Evolutionary conservation across 768 basidiomycete genomes (phyloP), one percentile per base, ranked within the genome.

Genomic region (Pulveroboletus sp.): DNA sequence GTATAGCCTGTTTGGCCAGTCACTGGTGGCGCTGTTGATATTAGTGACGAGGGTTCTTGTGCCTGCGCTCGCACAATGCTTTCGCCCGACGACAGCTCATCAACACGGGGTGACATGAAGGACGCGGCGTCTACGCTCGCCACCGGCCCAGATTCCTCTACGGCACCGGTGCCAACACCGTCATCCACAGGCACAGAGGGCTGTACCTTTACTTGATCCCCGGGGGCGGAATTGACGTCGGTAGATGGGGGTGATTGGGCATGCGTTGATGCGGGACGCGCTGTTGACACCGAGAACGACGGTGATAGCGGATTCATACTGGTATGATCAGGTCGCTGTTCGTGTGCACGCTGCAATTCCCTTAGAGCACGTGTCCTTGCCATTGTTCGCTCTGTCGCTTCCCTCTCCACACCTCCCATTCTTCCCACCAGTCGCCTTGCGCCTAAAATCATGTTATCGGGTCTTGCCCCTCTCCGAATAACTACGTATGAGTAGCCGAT

Each of bases 401-500:
- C 63, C 50, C 45, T 62, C 36, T 53, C 67, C 36, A 71, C 61
- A 20, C 66, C 53, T 44, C 64, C 60, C 60, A 59, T 26, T 69
- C 63, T 53, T 51, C 66, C 58, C 43, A 66, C 45, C 9, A 47
- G 48, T 26, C 44, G 49, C 38, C 50, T 52, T 41, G 49, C 49
- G 29, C 17, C 49, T 27, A 41, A 37, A 35, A 13, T 23, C 22
- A 45, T 48, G 36, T 43, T 46, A 39, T 60, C 53, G 8, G 93
- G 93, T 49, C 94, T 76, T 24, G 71, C 55, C 3, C 94, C 95
- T 43, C 92, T 78, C 27, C 83, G 83, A 47, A 99, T 77, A 26
- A 93, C 88, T 41, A 96, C 79, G 64, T 99, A 99, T 16, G 91
- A 90, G 65, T 93, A 97, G 29, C 80, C 82, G 30, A 83, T 78